Evolutionary conservation across 192 early-diverging fungal species (phyloP), one percentile per base, ranked within the genome.

Genomic region (Backusella morwellensis): DNA sequence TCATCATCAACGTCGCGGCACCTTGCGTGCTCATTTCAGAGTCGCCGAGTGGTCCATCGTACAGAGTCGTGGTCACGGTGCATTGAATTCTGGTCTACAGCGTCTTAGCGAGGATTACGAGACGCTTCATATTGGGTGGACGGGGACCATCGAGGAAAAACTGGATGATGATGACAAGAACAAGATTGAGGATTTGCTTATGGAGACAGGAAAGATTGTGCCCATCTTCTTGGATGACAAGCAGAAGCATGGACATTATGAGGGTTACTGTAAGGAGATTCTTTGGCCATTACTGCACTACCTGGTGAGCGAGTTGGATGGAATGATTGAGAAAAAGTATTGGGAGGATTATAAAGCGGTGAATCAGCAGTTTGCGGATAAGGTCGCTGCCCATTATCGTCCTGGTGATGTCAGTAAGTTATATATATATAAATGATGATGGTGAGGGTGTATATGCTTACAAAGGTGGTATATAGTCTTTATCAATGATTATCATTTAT

Each of bases 221-320:
- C 95, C 97, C 6, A 93, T 98, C 63, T 91, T 95, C 77, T 78
- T 98, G 67, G 93, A 92, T 70, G 88, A 90, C 21, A 80, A 87
- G 36, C 93, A 95, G 32, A 80, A 86, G 63, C 9, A 1, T 29
- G 93, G 90, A 40, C 97, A 98, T 81, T 99, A 99, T 75, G 98
- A 98, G 70, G 98, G 98, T 0, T 99, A 97, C 83, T 99, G 97
- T 86, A 99, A 99, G 86, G 88, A 88, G 68, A 94, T 95, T 14
- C 87, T 99, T 56, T 99, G 96, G 97, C 97, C 97, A 36, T 82
- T 99, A 75, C 92, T 99, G 56, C 97, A 98, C 84, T 99, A 98
- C 82, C 90, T 97, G 35, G 84, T 96, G 56, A 85, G 86, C 44
- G 87, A 91, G 14, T 88, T 89, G 6, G 87, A 92, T 68, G 89